Base-by-base conservation (phyloP, 768 basidiomycete species). In the Mycena olivaceomarginata region DNA sequence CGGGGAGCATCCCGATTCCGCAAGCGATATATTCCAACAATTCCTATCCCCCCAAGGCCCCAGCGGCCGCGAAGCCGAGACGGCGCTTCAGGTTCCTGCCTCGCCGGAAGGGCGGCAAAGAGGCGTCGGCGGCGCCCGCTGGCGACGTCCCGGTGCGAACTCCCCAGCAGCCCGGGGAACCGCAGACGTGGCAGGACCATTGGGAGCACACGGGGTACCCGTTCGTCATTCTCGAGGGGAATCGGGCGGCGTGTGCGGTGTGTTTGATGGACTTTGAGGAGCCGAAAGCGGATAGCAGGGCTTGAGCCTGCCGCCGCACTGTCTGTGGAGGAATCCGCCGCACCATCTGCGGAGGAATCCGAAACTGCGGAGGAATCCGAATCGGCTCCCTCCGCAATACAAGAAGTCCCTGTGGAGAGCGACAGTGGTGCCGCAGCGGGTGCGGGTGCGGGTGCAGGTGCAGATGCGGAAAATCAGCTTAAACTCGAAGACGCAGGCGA, bases 191-290 rank as follows among this genome's bases (percentile, higher is more conserved):
- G 94, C 94, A 96, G 79, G 93, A 93, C 70, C 89, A 92, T 67
- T 97, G 95, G 94, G 95, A 95, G 80, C 88, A 90, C 57, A 90
- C 91, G 51, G 93, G 93, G 67, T 94, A 94, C 83, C 96, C 96
- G 2, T 96, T 97, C 83, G 94, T 97, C 46, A 87, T 94, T 57
- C 88, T 97, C 48, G 95, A 96, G 79, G 94, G 92, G 31, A 96
- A 97, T 81, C 93, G 96, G 68, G 96, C 96, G 5, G 91, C 93
- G 70, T 75, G 74, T 31, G 74, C 74, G 2, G 67, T 75, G 68
- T 97, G 96, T 83, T 86, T 97, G 79, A 89, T 94, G 90, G 96
- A 97, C 83, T 97, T 96, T 77, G 94, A 94, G 79, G 94, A 94
- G 83, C 96, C 96, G 18, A 89, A 80, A 80, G n/a, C 83, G 86